Evolutionary conservation across 495 filamentous ascomycete species (phyloP).

Genomic region (Aspergillus nidulans): DNA sequence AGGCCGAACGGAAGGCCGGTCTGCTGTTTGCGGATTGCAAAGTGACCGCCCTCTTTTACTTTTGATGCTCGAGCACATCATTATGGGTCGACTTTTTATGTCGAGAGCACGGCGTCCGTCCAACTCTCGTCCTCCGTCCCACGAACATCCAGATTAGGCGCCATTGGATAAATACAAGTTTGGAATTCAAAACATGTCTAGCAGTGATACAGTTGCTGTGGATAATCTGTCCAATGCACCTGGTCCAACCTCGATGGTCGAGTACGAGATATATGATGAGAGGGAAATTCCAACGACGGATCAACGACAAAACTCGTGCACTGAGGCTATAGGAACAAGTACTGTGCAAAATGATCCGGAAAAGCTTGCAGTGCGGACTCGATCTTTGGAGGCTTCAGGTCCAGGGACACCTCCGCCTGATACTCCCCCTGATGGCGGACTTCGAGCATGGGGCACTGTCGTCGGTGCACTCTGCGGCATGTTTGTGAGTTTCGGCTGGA

Average conservation of each 20-base stretch:
- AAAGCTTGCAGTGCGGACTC: slow-evolving; percentile 16
- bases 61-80: neutral
- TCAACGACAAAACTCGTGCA: slow-evolving; percentile 2
- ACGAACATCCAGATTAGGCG: neutral
- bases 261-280: neutral
- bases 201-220: slow-evolving; percentile 2
- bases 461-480: slow-evolving; percentile 59
- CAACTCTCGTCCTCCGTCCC: neutral
- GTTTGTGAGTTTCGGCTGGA: slow-evolving; percentile 63
- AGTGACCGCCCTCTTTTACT: neutral
- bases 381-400: slow-evolving; percentile 35
- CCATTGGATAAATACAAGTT: neutral
- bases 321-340: neutral
- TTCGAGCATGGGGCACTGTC: slow-evolving; percentile 63
- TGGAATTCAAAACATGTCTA: slow-evolving; percentile 1
- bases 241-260: neutral
- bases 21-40: neutral
- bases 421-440: slow-evolving; percentile 57
- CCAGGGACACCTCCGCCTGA: slow-evolving; percentile 37
- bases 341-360: slow-evolving; percentile 9
- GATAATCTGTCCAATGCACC: neutral
- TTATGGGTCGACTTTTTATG: neutral
- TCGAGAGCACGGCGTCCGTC: neutral
- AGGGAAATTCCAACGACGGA: too few species aligned
- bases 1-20: neutral